A percentile compares a stretch with the other conserved stretches of the same genome.
phyloP scores from a whole-genome alignment of 331 rosid species.

The Acacia concinna region DNA sequence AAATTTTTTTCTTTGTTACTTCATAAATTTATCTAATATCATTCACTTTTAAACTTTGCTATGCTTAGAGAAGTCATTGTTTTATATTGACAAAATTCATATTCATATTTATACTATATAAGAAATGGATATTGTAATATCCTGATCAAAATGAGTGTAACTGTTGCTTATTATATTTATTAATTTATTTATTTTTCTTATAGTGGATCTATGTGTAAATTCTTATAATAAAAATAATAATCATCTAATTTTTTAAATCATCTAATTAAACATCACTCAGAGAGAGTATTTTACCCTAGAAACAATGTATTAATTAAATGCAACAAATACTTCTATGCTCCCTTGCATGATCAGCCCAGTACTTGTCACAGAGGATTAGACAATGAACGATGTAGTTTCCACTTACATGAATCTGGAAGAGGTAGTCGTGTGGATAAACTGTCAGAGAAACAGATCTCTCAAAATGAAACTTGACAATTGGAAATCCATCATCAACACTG shows the following conservation, averaged over 20 bases:
- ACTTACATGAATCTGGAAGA: slow-evolving; percentile 55
- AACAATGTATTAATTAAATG: not conserved
- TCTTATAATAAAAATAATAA: not conserved
- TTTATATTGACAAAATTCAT: not conserved
- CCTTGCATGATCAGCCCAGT: not conserved
- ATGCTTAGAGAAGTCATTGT: not conserved
- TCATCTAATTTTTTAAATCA: not conserved
- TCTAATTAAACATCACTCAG: not conserved
- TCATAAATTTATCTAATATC: not conserved
- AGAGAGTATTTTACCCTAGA: not conserved
- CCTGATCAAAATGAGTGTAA: not conserved
- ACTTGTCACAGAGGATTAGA: not conserved
- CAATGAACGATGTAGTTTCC: slow-evolving; percentile 13
- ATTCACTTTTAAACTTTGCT: not conserved
- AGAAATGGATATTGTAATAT: not conserved
- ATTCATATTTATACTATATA: not conserved
- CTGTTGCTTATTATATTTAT: not conserved
- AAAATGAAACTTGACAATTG: slow-evolving; percentile 62
- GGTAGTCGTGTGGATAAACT: slow-evolving; percentile 77
- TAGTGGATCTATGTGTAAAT: not conserved
- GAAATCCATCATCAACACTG: slow-evolving; percentile 85
- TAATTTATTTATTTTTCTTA: not conserved
- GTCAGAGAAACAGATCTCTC: slow-evolving; percentile 54
- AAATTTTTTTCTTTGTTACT: not conserved
- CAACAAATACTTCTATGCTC: not conserved